Evolutionary conservation across 257 asterid species (phyloP), one percentile per base, ranked within the genome.

Genomic region (Solanum gracilifrons): DNA sequence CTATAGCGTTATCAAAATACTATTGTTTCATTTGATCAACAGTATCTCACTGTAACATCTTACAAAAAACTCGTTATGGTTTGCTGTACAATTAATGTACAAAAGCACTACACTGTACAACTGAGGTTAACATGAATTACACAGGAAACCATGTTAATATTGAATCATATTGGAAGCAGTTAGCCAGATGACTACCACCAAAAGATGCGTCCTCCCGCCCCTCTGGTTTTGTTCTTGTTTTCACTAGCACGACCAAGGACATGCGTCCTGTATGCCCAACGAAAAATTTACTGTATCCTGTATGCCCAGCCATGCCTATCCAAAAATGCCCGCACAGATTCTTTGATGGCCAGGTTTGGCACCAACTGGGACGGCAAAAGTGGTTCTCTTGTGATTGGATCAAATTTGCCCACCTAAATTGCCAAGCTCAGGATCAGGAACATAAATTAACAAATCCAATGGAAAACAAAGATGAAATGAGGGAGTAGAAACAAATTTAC

Each of bases 271-370:
- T 62, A 62, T 25, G 71, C 16, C 68, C 16, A 43, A 43, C 3
- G 27, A 27, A 46, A 21, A 27, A 1, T 36, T 93, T 91, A 96
- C 55, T 92, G 94, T 87, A 83, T 88, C 91, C 85, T 93, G 88
- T 96, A 96, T 82, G 99, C 99, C 99, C 99, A 97, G 48, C 97
- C 96, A 75, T 95, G 96, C 77, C 82, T 83, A 23, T 90, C 96
- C 84, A 97, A 89, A 85, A 89, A 97, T 32, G 95, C 92, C 85
- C 90, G 93, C 15, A 97, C 99, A 18, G 99, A 98, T 90, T 93
- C 99, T 92, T 96, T 97, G 51, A 97, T 92, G 85, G 98, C 99
- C 91, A 96, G 87, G 92, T 97, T 97, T 21, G 99, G 92, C 48
- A 95, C 93, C 90, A 97, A 88, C 89, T 95, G 99, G 87, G 93